phyloP scores from a whole-genome alignment of 148 eudicot genomes.

The Cornus suecica region DNA sequence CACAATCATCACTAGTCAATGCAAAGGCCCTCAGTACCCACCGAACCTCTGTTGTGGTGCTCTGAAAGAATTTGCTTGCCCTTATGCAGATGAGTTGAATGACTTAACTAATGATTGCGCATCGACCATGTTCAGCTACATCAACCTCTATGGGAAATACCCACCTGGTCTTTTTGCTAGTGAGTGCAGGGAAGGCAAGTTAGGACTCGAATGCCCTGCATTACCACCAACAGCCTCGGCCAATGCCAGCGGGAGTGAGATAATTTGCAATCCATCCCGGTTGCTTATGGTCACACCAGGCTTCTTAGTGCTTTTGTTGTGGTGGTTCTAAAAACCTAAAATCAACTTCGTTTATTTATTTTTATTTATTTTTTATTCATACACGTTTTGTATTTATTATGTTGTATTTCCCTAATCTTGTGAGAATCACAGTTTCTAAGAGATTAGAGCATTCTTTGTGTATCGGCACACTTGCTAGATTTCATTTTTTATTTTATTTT shows the following conservation, averaged over 20 bases:
- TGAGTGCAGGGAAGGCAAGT: conserved; percentile 29
- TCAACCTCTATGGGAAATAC: conserved; percentile 45
- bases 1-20: conserved; percentile 41
- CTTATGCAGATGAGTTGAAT: conserved; percentile 26
- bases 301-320: conserved; percentile 8
- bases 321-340: neutral
- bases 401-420: neutral
- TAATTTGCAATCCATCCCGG: neutral
- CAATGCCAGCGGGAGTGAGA: neutral
- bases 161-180: conserved; percentile 43
- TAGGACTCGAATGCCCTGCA: conserved; percentile 37
- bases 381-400: too few relatives aligned
- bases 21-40: conserved; percentile 46
- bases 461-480: neutral
- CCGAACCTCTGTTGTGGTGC: conserved; percentile 33
- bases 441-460: neutral
- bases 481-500: neutral
- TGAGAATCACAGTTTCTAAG: too few relatives aligned
- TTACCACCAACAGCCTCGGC: conserved; percentile 14
- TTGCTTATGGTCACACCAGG: conserved; percentile 9
- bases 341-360: neutral
- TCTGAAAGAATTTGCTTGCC: conserved; percentile 42
- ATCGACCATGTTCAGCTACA: conserved; percentile 50
- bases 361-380: too few relatives aligned
- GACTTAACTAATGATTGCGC: conserved; percentile 41